Base-by-base conservation (phyloP, 169 alveolate genomes). In the Neospora caninum region DNA sequence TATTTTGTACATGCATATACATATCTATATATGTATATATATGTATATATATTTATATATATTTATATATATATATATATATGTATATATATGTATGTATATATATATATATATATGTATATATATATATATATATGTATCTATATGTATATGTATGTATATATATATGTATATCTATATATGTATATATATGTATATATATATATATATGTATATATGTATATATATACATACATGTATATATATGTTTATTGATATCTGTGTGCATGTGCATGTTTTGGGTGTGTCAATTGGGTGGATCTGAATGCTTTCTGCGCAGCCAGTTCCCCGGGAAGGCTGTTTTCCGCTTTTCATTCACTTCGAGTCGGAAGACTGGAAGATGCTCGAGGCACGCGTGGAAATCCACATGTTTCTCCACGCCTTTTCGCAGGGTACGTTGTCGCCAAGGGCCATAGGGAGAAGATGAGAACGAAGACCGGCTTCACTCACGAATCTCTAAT, bases 321-420 rank as follows among this genome's bases (percentile, higher is more conserved):
- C 10, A n/a, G 43, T 82, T 16, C 89, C 89, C 36, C 89, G 54
- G 34, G 64, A 42, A 31, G 89, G 89, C 53, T 67, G 89, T 10
- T 82, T 82, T 41, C 93, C 93, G 1, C 80, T 88, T 13, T 88
- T 45, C 84, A 49, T 88, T 39, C 93, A 88, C 80, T 88, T 88
- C 84, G 80, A 41, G 58, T 22, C 45, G 36, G 93, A 88, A n/a
- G 93, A 88, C 84, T 88, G 93, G 93, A 88, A 88, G 58, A 80
- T 88, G 34, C 58, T 88, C 25, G 93, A 88, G 39, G 93, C 93
- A 9, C 93, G 84, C 49, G 84, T 88, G 58, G 93, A 88, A n/a
- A 13, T 88, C 6, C 93, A 88, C 54, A 38, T 41, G 18, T 42
- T 88, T 45, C 82, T 88, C 53, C 82, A 70, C 54, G 93, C 80